Base-by-base conservation (phyloP, 2,329 filamentous ascomycete species). In the Penicillium hesseltinei region DNA sequence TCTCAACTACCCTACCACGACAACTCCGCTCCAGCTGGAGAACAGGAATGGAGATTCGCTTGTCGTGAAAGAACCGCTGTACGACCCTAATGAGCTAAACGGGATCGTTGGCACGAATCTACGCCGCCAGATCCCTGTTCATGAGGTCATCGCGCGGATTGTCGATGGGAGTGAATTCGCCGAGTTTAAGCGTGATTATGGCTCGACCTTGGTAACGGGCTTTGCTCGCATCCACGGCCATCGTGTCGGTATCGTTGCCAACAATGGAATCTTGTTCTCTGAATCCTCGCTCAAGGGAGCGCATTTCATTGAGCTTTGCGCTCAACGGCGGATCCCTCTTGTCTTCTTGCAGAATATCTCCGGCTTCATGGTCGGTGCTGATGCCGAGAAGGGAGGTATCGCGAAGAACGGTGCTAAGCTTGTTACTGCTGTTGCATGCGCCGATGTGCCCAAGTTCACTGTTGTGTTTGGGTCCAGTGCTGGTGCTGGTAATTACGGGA, bases 351-450 rank as follows among this genome's bases (percentile, higher is more conserved):
- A 99, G 74, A 97, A 99, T 75, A 97, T 99, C 72, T 88, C 88
- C 6, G 94, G 94, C 43, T 99, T 99, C 83, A 99, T 99, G 94
- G 94, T 99, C 33, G 94, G 94, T 43, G 84, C 86, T 19, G 91
- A 94, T 68, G 92, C 93, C 0, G 94, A 99, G 77, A 88, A 89
- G 54, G 93, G 93, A 51, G 94, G 94, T 13, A 97, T 99, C 66
- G 94, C 94, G 54, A 97, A 97, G 82, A 95, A 97, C 70, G 94
- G 94, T 40, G 94, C 94, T 6, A 97, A 99, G 78, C 85, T 99
- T 19, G 94, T 97, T 29, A 96, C 92, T 3, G 94, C 93, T 8
- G 94, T 97, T 11, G 91, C 92, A 9, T 97, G 92, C 71, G 92
- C 93, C 4, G 86, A 94, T 64, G 93, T 97, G 42, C 93, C 94